These are phyloP conservation scores for Coniosporium apollinis DNA, from an alignment of 495 filamentous ascomycete species.

Conservation along the genomic window DNA sequence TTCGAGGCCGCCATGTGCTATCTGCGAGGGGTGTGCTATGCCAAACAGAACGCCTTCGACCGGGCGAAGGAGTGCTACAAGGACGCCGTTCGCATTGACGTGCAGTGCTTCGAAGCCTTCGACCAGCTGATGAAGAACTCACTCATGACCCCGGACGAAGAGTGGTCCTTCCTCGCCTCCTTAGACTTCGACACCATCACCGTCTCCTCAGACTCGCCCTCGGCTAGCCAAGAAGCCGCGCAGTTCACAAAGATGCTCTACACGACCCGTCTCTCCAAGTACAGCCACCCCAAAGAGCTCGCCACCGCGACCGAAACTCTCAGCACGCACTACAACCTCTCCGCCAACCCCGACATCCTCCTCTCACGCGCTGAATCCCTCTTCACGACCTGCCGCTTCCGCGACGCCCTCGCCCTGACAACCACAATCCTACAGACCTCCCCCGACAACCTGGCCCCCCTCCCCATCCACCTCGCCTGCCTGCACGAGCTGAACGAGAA, in stretches of 20 bases:
- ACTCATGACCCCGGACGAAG: slow-evolving; percentile 93
- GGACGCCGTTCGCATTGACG: slow-evolving; percentile 87
- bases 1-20: slow-evolving; percentile 98
- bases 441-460: slow-evolving; percentile 74
- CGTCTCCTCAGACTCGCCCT: slow-evolving; percentile 31
- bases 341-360: slow-evolving; percentile 75
- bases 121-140: slow-evolving; percentile 95
- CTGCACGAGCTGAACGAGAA: slow-evolving; percentile 74
- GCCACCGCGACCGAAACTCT: slow-evolving; percentile 79
- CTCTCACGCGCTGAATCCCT: slow-evolving; percentile 82
- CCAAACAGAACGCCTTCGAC: slow-evolving; percentile 95
- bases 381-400: slow-evolving; percentile 89
- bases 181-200: slow-evolving; percentile 76
- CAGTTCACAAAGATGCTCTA: slow-evolving; percentile 95
- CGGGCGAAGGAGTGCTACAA: slow-evolving; percentile 97
- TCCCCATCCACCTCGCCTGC: slow-evolving; percentile 84
- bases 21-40: slow-evolving; percentile 80
- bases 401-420: slow-evolving; percentile 69
- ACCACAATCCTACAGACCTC: slow-evolving; percentile 62
- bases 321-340: slow-evolving; percentile 81
- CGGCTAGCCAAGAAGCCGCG: slow-evolving; percentile 53
- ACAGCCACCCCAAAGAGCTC: slow-evolving; percentile 71
- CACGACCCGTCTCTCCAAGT: slow-evolving; percentile 90
- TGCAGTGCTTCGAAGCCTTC: slow-evolving; percentile 96
- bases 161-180: slow-evolving; percentile 81